Percentiles rank a stretch among this genome's conserved stretches.
phyloP scores from a whole-genome alignment of 371 early-diverging fungal species.

The Mucor circinelloides region DNA sequence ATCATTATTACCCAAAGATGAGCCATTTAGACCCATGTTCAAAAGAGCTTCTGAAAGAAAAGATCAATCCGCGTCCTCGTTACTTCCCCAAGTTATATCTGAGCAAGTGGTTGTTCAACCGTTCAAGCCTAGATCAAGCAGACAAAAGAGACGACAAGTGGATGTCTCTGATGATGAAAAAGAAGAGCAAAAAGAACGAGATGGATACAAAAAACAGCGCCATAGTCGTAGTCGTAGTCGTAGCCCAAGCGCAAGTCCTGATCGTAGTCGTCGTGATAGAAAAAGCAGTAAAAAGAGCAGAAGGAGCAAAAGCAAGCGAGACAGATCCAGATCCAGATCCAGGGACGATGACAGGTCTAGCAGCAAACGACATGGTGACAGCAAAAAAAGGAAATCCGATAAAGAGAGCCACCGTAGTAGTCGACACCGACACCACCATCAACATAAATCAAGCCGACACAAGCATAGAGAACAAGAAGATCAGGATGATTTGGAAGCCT shows the following conservation, averaged over 20 bases:
- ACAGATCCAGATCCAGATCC: background rate
- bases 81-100: constrained; percentile 26
- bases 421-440: background rate
- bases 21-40: constrained; percentile 51
- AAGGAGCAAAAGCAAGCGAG: background rate
- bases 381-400: background rate
- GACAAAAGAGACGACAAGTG: constrained; percentile 28
- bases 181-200: constrained; percentile 25
- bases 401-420: background rate
- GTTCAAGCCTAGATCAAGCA: constrained; percentile 31
- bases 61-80: constrained; percentile 4
- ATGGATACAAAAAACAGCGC: constrained; percentile 12
- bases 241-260: background rate
- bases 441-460: constrained; percentile 17
- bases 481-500: constrained; percentile 20
- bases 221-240: background rate
- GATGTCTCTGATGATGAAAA: constrained; percentile 40
- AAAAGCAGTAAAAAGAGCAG: background rate
- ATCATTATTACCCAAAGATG: background rate
- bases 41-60: constrained; percentile 24
- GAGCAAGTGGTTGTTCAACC: constrained; percentile 47
- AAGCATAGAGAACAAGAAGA: constrained; percentile 12
- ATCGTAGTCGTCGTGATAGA: constrained; percentile 5
- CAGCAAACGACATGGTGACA: background rate
- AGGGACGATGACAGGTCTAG: constrained; percentile 7